These are phyloP conservation scores for Physaria fendleri DNA, from an alignment of 345 rosid genomes.

Conservation along the genomic window DNA sequence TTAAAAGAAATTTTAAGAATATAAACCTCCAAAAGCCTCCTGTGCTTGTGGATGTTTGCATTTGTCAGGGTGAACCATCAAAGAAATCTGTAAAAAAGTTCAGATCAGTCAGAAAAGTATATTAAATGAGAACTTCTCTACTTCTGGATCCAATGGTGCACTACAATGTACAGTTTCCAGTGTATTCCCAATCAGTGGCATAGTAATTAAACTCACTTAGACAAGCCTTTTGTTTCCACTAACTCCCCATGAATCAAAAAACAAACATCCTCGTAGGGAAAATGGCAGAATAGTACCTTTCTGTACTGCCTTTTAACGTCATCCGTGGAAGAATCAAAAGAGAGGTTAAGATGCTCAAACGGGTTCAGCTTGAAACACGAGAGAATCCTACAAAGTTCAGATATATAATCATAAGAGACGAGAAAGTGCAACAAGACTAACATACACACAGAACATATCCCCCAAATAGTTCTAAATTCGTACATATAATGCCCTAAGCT, in stretches of 20 bases:
- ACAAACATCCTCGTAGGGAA: background rate
- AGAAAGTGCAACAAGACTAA: no score
- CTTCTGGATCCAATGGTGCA: background rate
- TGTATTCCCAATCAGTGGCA: background rate
- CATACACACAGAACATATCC: background rate
- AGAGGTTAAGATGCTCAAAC: slow-evolving; percentile 70
- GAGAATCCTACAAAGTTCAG: slow-evolving; percentile 62
- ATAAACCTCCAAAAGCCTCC: slow-evolving; percentile 89
- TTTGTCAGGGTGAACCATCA: slow-evolving; percentile 96
- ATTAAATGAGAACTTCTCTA: background rate
- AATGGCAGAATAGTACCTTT: slow-evolving; percentile 46
- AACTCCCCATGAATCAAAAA: no score
- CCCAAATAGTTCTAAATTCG: background rate
- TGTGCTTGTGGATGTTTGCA: slow-evolving; percentile 98
- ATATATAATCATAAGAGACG: background rate
- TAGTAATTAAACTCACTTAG: background rate
- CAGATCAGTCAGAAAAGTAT: slow-evolving; percentile 18
- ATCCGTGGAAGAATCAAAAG: slow-evolving; percentile 67
- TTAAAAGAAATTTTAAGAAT: background rate
- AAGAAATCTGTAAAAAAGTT: slow-evolving; percentile 49
- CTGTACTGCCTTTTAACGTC: slow-evolving; percentile 87
- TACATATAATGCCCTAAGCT: background rate
- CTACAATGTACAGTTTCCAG: background rate
- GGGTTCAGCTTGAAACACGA: slow-evolving; percentile 97
- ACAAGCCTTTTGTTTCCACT: background rate